These are phyloP conservation scores for Wickerhamiella pararugosa DNA, from an alignment of 1,139 yeast genomes.

Conservation along the genomic window DNA sequence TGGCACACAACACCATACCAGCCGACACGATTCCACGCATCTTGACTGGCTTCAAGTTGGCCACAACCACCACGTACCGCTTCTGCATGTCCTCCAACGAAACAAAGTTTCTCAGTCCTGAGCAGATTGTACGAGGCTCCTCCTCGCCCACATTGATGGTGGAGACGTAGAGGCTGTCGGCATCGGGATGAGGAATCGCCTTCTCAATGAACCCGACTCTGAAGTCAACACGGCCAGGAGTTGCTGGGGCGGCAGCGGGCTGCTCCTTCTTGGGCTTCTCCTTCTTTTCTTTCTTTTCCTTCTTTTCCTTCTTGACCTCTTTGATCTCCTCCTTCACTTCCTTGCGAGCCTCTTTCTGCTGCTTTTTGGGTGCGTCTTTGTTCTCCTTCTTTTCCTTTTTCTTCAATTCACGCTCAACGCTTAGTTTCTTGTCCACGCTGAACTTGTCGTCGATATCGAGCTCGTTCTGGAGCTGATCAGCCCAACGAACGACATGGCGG, in stretches of 20 bases:
- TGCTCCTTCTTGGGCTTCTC: constrained; percentile 30
- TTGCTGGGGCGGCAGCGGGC: constrained; percentile 45
- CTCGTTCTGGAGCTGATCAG: constrained; percentile 63
- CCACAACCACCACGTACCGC: constrained; percentile 67
- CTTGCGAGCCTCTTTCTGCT: constrained; percentile 25
- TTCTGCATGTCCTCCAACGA: constrained; percentile 73
- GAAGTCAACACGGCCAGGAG: constrained; percentile 77
- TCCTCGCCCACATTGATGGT: constrained; percentile 94
- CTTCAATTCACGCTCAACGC: constrained; percentile 46
- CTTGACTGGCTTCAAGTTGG: constrained; percentile 79
- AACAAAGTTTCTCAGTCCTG: constrained; percentile 72
- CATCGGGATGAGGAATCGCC: constrained; percentile 95
- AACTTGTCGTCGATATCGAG: constrained; percentile 41
- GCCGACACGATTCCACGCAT: constrained; percentile 91
- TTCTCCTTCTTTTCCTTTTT: constrained; percentile 38
- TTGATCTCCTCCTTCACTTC: constrained; percentile 17
- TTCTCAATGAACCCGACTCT: constrained; percentile 95
- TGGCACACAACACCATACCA: constrained; percentile 96
- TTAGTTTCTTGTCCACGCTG: constrained; percentile 40
- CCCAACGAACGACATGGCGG: constrained; percentile 89
- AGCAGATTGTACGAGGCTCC: constrained; percentile 96
- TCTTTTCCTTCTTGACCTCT: constrained; percentile 37
- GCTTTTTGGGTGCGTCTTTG: constrained; percentile 21
- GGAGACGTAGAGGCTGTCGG: constrained; percentile 89
- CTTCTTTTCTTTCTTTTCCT: constrained; percentile 34